phyloP scores from a whole-genome alignment of 2,329 filamentous ascomycete species.

The Colletotrichum ledebouriae region DNA sequence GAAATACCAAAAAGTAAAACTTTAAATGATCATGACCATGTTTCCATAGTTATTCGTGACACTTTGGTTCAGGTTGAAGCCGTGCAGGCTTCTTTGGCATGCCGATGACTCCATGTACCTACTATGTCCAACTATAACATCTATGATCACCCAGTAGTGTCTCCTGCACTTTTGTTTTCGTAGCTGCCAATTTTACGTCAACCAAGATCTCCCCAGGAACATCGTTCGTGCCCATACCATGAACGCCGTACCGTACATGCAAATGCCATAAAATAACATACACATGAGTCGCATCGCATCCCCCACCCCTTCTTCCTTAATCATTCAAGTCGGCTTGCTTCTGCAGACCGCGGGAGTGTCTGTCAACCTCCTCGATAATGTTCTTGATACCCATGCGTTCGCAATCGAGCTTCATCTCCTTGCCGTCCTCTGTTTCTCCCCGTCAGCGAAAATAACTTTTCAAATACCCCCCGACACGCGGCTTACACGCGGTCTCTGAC shows the following conservation, averaged over 20 bases:
- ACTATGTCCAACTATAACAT: background rate
- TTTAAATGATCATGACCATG: background rate
- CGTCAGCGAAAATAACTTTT: no score
- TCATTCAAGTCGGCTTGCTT: slow-evolving; percentile 84
- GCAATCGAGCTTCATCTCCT: slow-evolving; percentile 86
- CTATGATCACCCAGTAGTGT: background rate
- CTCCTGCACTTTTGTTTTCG: background rate
- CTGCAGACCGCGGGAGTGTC: slow-evolving; percentile 86
- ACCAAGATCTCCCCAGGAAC: slow-evolving; percentile 31
- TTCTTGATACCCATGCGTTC: slow-evolving; percentile 87
- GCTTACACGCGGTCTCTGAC: no score
- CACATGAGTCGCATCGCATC: background rate
- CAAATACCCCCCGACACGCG: no score
- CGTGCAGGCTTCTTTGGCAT: background rate
- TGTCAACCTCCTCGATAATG: slow-evolving; percentile 88
- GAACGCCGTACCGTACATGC: slow-evolving; percentile 34
- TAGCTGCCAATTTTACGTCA: slow-evolving; percentile 25
- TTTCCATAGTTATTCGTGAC: background rate
- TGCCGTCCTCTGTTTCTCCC: slow-evolving; percentile 81
- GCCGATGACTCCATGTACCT: background rate
- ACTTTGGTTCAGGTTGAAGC: background rate
- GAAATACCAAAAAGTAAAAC: slow-evolving; percentile 37
- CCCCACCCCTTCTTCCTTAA: slow-evolving; percentile 35
- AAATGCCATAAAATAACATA: slow-evolving; percentile 41
- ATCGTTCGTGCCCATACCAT: slow-evolving; percentile 33